These are phyloP conservation scores for Alternaria brassicicola DNA, from an alignment of 2,329 filamentous ascomycete species.

Conservation along the genomic window DNA sequence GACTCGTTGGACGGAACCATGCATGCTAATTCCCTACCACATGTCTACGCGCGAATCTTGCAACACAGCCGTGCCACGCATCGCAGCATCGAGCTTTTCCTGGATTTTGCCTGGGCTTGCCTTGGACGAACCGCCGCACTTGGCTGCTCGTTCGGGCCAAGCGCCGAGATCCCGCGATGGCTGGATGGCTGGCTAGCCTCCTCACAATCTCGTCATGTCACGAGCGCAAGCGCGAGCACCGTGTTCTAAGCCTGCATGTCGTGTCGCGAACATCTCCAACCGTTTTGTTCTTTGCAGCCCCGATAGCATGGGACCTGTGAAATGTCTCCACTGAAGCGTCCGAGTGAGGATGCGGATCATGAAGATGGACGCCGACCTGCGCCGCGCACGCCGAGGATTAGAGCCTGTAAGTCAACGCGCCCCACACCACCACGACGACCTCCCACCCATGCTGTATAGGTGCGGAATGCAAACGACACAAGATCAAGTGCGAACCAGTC, in stretches of 20 bases:
- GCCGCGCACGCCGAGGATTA: conserved; percentile 31
- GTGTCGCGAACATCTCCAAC: conserved; percentile 15
- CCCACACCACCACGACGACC: neutral
- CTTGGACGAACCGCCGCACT: neutral
- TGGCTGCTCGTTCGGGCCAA: neutral
- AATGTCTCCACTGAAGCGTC: conserved; percentile 60
- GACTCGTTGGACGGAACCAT: too few species aligned
- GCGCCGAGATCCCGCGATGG: neutral
- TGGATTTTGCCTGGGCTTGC: neutral
- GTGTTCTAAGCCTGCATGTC: neutral
- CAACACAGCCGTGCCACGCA: neutral
- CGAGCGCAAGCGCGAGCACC: neutral
- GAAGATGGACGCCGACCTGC: conserved; percentile 36
- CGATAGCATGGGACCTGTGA: conserved; percentile 68
- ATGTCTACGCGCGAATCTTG: neutral
- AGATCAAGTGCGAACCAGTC: conserved; percentile 45
- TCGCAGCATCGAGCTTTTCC: neutral
- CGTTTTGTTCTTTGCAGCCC: conserved; percentile 9
- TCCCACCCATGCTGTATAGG: conserved; percentile 21
- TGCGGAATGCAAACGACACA: conserved; percentile 45
- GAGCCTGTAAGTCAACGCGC: conserved; percentile 32
- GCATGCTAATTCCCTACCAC: too few species aligned
- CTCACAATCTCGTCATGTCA: conserved; percentile 6
- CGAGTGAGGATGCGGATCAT: conserved; percentile 38
- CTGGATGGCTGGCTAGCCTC: conserved; percentile 4